Evolutionary conservation across 2,329 filamentous ascomycete species (phyloP), one percentile per base, ranked within the genome.

Genomic region (Aspergillus sp.): DNA sequence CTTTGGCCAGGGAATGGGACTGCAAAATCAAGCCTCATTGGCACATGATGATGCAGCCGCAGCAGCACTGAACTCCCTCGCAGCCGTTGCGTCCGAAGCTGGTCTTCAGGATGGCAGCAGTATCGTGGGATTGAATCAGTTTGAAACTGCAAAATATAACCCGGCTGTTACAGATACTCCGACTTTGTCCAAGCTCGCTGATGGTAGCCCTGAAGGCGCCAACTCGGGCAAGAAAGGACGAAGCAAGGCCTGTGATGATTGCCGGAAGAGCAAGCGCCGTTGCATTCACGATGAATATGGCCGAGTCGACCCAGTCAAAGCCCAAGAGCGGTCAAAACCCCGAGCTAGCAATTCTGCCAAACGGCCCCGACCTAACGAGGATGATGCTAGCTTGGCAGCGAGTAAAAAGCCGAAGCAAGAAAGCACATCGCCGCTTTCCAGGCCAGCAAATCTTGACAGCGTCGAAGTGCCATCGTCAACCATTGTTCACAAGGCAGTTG

Each of bases 221-320:
- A 62, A 55, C 46, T 65, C 77, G 50, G 73, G 71, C 41, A 76
- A 80, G 65, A 79, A 81, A 61, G 75, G 79, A 50, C 67, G 81
- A 57, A 82, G 75, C 58, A 84, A 83, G 63, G 82, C 82, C 39
- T 85, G 82, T 61, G 75, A 81, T 49, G 81, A 84, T 56, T 85
- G 82, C 64, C 77, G 82, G 41, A 84, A 82, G 62, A 83, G 80
- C 73, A 84, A 84, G 81, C 80, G 82, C 49, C 80, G 82, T 58
- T 85, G 82, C 59, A 81, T 84, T 43, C 82, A 85, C 58, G 81
- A 84, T 57, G 80, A 83, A 54, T 76, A 78, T 54, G 82, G 82
- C 44, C 77, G 80, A 48, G 75, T 84, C 22, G 82, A 85, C 61
- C 81, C 81, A 2, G 65, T 82, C 57, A 84, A 84, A 60, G 79